phyloP scores from a whole-genome alignment of 2,329 filamentous ascomycete genomes.

The Aspergillus sp. region DNA sequence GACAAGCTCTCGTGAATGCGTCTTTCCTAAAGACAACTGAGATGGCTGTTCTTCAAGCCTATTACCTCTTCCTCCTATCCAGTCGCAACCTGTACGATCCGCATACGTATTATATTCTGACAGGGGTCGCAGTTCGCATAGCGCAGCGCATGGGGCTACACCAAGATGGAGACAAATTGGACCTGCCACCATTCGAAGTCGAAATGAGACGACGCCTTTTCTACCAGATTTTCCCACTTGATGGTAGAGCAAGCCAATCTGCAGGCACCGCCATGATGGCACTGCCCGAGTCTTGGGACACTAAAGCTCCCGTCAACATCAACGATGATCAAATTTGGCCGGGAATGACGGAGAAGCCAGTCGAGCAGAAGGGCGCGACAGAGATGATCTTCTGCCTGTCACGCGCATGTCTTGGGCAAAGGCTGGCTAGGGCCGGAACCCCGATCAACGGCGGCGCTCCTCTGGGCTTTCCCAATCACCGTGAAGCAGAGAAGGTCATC shows the following conservation, averaged over 20 bases:
- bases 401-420: slow-evolving; percentile 7
- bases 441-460: neutral
- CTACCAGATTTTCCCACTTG: slow-evolving; percentile 26
- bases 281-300: slow-evolving; percentile 21
- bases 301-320: slow-evolving; percentile 42
- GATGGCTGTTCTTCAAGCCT: slow-evolving; percentile 18
- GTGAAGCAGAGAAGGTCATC: slow-evolving; percentile 21
- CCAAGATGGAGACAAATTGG: slow-evolving; percentile 46
- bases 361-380: slow-evolving; percentile 40
- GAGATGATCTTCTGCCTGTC: slow-evolving; percentile 44
- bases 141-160: slow-evolving; percentile 51
- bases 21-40: slow-evolving; percentile 18
- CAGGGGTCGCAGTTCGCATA: slow-evolving; percentile 46
- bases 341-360: slow-evolving; percentile 41
- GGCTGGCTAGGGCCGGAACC: no score
- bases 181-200: slow-evolving; percentile 48
- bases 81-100: slow-evolving; percentile 43
- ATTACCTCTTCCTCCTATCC: slow-evolving; percentile 16
- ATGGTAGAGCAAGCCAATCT: slow-evolving; percentile 27
- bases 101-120: slow-evolving; percentile 51
- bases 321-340: slow-evolving; percentile 39
- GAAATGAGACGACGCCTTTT: slow-evolving; percentile 34
- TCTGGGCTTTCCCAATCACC: slow-evolving; percentile 10
- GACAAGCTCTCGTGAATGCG: slow-evolving; percentile 18
- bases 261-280: slow-evolving; percentile 24